Evolutionary conservation across 768 basidiomycete genomes (phyloP).

Genomic region (Sporobolomyces pararoseus): DNA sequence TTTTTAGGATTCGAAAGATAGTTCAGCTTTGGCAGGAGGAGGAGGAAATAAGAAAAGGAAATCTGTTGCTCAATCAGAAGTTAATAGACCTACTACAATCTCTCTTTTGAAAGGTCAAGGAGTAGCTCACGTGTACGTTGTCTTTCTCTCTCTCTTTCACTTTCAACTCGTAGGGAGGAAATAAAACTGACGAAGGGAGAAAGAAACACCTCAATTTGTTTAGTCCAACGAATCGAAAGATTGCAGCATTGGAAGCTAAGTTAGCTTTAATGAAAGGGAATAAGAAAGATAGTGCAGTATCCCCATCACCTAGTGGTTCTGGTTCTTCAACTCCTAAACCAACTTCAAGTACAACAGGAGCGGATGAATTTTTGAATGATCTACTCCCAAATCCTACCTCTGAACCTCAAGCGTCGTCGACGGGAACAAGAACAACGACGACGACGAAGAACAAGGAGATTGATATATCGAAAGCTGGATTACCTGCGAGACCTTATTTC

Average conservation of each 20-base stretch:
- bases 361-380: not conserved
- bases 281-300: too few relatives aligned
- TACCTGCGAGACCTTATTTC: constrained; percentile 30
- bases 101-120: constrained; percentile 75
- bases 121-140: constrained; percentile 56
- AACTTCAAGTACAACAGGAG: not conserved
- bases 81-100: constrained; percentile 72
- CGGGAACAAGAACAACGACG: not conserved
- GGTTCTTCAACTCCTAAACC: not conserved
- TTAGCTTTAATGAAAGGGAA: constrained; percentile 61
- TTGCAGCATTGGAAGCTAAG: constrained; percentile 94
- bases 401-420: not conserved
- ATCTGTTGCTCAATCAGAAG: constrained; percentile 51
- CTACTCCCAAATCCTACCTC: not conserved
- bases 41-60: not conserved
- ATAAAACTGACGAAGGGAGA: not conserved
- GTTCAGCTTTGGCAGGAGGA: not conserved
- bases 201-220: too few relatives aligned
- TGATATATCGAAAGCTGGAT: constrained; percentile 13
- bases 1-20: constrained; percentile 20
- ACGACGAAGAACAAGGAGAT: not conserved
- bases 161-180: not conserved
- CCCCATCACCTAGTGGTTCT: not conserved
- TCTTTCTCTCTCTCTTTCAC: too few relatives aligned
- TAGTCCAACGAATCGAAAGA: constrained; percentile 74